Conservation (phyloP, 257 asterid species). For the Nyctanthes arbortristis region DNA sequence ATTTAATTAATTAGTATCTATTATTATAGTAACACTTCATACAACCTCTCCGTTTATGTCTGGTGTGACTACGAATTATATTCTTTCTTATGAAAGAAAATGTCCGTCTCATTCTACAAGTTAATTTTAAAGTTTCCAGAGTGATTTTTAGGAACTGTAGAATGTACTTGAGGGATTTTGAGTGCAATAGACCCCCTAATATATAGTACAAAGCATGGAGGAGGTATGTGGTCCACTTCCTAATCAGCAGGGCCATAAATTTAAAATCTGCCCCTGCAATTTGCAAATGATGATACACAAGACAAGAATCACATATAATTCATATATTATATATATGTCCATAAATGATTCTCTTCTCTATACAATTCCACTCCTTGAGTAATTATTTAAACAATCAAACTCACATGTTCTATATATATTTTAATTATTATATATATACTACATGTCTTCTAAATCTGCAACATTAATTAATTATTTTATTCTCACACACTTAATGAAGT, state of each 20-base stretch:
- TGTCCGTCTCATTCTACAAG: too few relatives aligned
- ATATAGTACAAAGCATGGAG: too few relatives aligned
- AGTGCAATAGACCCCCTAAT: neutral
- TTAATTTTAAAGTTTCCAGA: too few relatives aligned
- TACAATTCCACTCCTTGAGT: conserved; percentile 22
- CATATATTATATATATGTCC: neutral
- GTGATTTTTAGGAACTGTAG: too few relatives aligned
- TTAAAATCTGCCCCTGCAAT: neutral
- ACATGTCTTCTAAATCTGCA: neutral
- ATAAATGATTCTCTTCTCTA: conserved; percentile 9
- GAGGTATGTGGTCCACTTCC: neutral
- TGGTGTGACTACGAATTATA: too few relatives aligned
- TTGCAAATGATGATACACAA: neutral
- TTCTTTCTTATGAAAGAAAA: too few relatives aligned
- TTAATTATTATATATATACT: neutral
- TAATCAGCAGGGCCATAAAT: too few relatives aligned
- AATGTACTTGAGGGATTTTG: neutral
- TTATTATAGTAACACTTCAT: too few relatives aligned
- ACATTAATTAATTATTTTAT: neutral
- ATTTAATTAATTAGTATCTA: too few relatives aligned
- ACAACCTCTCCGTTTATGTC: too few relatives aligned
- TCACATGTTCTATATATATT: neutral
- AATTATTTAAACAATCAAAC: conserved; percentile 12
- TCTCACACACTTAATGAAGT: conserved; percentile 13
- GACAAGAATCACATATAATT: neutral